Base-by-base conservation (phyloP, 2,329 filamentous ascomycete genomes). In the Stagonosporopsis tanaceti region DNA sequence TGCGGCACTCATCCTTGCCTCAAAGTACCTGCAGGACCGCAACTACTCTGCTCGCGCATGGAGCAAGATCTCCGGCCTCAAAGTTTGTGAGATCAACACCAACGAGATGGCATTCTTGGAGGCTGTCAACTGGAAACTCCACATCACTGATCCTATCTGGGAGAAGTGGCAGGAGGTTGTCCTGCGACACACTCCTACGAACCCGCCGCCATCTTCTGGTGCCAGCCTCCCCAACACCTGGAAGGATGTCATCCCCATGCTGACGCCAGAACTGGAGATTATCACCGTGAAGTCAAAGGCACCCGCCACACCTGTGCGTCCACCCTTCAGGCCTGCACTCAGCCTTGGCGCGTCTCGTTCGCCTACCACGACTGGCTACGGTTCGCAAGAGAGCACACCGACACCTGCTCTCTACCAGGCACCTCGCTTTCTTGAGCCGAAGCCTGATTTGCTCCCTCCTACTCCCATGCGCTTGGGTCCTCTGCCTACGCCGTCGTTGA, bases 1-100 rank as follows among this genome's bases (percentile, higher is more conserved):
- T 51, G 89, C 95, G 11, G 93, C 94, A 45, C 84, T 99, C 60
- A 98, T 99, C 65, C 84, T 99, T 54, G 95, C 95, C 2, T 98
- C 95, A 34, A 99, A 99, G 81, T 99, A 98, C 75, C 82, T 99
- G 44, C 95, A 99, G 78, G 95, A 99, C 76, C 89, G 94, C 67
- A 99, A 98, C 79, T 99, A 96, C 79, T 98, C 95, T 14, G 93
- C 95, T 46, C 89, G 94, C 53, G 95, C 95, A 39, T 99, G 95
- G 95, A 98, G 94, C 78, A 98, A 97, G 82, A 99, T 99, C 68
- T 98, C 95, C 17, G 95, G 95, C n/a, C 83, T 99, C 55, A 92
- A 91, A 74, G 93, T 93, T 3, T 82, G 86, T 54, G 95, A 99
- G 79, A 98, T 99, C 78, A 98, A 98, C 78, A 90, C 93, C 72